phyloP scores from a whole-genome alignment of 305 asterid species.

The Fraxinus dipetala region DNA sequence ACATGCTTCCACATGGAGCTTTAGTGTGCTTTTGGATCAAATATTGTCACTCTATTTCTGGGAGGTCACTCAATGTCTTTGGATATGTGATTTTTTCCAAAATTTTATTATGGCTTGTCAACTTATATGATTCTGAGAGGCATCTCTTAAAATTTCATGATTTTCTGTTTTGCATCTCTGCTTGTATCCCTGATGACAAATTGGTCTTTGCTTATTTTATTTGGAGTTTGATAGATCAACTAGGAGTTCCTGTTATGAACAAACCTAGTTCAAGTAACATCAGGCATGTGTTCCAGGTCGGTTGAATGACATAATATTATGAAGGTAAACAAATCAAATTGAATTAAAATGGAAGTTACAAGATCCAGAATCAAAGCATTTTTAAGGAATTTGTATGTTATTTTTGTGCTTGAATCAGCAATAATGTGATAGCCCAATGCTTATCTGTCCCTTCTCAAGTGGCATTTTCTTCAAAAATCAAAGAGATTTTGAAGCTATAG shows the following conservation, averaged over 20 bases:
- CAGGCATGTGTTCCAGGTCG: neutral
- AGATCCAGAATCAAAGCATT: neutral
- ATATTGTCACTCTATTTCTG: neutral
- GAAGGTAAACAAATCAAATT: neutral
- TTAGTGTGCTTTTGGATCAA: neutral
- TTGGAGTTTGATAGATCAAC: slow-evolving; percentile 14
- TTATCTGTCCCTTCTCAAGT: neutral
- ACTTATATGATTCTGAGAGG: neutral
- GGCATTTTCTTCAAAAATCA: neutral
- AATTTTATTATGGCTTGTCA: slow-evolving; percentile 9
- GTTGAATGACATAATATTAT: neutral
- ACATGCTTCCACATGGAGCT: neutral
- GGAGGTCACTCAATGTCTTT: neutral
- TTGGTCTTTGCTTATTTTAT: neutral
- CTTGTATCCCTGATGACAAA: neutral
- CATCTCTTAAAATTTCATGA: neutral
- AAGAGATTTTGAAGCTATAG: neutral
- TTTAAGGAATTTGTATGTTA: neutral
- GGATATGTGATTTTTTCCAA: neutral
- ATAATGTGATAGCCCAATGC: neutral
- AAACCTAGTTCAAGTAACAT: slow-evolving; percentile 1
- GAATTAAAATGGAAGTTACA: neutral
- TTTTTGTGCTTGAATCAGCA: neutral
- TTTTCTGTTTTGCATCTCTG: neutral
- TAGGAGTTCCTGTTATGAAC: neutral